A percentile compares a stretch with the other conserved stretches of the same genome.
phyloP scores from a whole-genome alignment of 2,329 filamentous ascomycete species.

The Allantophomopsis lycopodina region DNA sequence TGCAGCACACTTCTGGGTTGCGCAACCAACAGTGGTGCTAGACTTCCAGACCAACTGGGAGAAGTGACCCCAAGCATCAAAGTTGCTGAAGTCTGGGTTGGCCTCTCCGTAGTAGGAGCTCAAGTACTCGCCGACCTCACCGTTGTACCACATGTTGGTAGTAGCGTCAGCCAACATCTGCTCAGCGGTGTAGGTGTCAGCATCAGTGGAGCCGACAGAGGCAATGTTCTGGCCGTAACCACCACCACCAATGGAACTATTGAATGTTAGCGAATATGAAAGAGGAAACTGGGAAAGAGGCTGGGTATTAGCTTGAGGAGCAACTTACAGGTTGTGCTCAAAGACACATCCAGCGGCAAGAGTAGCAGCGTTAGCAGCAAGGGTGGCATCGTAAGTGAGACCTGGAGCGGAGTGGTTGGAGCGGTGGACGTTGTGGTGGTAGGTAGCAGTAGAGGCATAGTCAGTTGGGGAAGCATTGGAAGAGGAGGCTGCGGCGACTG shows the following conservation, averaged over 20 bases:
- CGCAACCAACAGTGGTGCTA: slow-evolving; percentile 50
- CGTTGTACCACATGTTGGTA: slow-evolving; percentile 81
- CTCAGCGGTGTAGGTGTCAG: slow-evolving; percentile 31
- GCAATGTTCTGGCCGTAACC: slow-evolving; percentile 90
- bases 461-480: slow-evolving; percentile 6
- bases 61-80: slow-evolving; percentile 61
- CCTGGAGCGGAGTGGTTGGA: slow-evolving; percentile 60
- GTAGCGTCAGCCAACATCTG: slow-evolving; percentile 52
- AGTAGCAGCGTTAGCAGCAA: slow-evolving; percentile 48
- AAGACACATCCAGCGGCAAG: slow-evolving; percentile 59
- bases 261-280: slow-evolving; percentile 18
- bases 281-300: neutral
- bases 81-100: slow-evolving; percentile 45
- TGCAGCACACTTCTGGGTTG: slow-evolving; percentile 35
- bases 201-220: slow-evolving; percentile 33
- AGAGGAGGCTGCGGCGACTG: slow-evolving; percentile 8
- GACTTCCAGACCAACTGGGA: slow-evolving; percentile 60
- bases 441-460: slow-evolving; percentile 31
- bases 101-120: slow-evolving; percentile 40
- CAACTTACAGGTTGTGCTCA: slow-evolving; percentile 61
- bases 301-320: neutral
- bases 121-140: slow-evolving; percentile 48
- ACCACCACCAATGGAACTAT: slow-evolving; percentile 39
- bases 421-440: slow-evolving; percentile 80
- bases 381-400: slow-evolving; percentile 50